Conservation (phyloP, 2,329 filamentous ascomycete genomes). For the Ophiostoma piceae region DNA sequence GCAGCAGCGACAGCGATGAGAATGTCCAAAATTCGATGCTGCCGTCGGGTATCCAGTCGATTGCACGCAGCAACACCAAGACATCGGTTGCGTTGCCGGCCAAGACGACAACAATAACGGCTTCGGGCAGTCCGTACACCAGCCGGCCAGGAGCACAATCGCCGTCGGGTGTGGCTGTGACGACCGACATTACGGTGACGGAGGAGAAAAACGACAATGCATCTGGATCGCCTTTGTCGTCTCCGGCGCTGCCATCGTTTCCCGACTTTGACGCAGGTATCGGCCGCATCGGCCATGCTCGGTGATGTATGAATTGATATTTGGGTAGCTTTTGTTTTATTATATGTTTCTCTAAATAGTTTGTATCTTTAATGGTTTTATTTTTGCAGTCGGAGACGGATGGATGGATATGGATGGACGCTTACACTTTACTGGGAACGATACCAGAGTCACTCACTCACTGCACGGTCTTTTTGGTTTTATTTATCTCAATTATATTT, state of each 20-base stretch:
- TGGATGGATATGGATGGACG: not conserved
- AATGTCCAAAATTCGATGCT: not conserved
- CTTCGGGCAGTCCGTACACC: not conserved
- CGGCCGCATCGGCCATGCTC: not conserved
- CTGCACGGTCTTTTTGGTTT: conserved; percentile 2
- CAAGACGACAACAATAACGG: not conserved
- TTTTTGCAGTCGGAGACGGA: not conserved
- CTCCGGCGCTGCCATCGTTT: not conserved
- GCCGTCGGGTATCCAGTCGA: not conserved
- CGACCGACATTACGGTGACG: conserved; percentile 6
- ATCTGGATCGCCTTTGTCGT: not conserved
- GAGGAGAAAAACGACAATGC: conserved; percentile 6
- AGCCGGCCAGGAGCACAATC: not conserved
- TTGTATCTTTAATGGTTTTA: not conserved
- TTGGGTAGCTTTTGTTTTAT: not conserved
- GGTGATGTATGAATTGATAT: not conserved
- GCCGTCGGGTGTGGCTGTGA: conserved; percentile 16
- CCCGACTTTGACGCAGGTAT: not conserved
- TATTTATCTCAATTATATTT: not conserved
- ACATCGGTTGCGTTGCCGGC: not conserved
- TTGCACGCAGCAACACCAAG: conserved; percentile 5
- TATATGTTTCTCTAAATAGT: not conserved
- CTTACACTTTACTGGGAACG: not conserved
- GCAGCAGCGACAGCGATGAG: not conserved
- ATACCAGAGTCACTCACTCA: conserved; percentile 20